Conservation (phyloP, 2,329 filamentous ascomycete genomes). For the Ophiocordyceps polyrhachis-furcata region DNA sequence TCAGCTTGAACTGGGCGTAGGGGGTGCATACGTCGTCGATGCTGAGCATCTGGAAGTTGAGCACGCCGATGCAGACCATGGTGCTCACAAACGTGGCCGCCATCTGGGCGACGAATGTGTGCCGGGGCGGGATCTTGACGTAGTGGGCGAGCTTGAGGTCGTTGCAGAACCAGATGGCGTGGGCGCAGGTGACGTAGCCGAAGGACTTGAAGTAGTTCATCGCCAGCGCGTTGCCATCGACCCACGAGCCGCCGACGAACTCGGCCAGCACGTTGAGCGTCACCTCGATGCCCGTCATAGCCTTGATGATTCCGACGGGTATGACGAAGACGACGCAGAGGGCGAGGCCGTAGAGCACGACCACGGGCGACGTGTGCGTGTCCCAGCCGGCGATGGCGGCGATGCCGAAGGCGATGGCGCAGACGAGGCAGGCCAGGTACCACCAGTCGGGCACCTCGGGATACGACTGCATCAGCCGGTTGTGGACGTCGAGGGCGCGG, state of each 20-base stretch:
- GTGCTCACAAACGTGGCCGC: slow-evolving; percentile 35
- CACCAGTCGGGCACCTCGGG: slow-evolving; percentile 35
- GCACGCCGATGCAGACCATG: slow-evolving; percentile 28
- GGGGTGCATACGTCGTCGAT: slow-evolving; percentile 29
- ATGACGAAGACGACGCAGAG: slow-evolving; percentile 32
- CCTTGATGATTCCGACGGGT: slow-evolving; percentile 32
- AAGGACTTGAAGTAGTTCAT: slow-evolving; percentile 38
- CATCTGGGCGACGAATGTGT: slow-evolving; percentile 40
- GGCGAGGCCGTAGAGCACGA: slow-evolving; percentile 30
- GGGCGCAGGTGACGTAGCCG: slow-evolving; percentile 28
- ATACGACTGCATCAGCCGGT: slow-evolving; percentile 27
- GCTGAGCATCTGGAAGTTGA: slow-evolving; percentile 29
- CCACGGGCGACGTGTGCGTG: slow-evolving; percentile 30
- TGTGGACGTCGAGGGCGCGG: slow-evolving; percentile 23
- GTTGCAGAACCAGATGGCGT: slow-evolving; percentile 31
- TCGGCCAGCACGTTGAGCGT: slow-evolving; percentile 34
- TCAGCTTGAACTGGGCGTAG: slow-evolving; percentile 27
- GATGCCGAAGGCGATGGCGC: slow-evolving; percentile 26
- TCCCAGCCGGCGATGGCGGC: slow-evolving; percentile 28
- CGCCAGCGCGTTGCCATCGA: slow-evolving; percentile 29
- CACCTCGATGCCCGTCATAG: slow-evolving; percentile 32
- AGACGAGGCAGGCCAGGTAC: slow-evolving; percentile 24
- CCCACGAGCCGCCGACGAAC: slow-evolving; percentile 31
- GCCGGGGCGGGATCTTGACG: slow-evolving; percentile 38
- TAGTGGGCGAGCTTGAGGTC: slow-evolving; percentile 33